A percentile compares a stretch with the other conserved stretches of the same genome.
These are phyloP conservation scores for Picochlorum sp. DNA, from an alignment of 139 green algal species.

Conservation along the genomic window DNA sequence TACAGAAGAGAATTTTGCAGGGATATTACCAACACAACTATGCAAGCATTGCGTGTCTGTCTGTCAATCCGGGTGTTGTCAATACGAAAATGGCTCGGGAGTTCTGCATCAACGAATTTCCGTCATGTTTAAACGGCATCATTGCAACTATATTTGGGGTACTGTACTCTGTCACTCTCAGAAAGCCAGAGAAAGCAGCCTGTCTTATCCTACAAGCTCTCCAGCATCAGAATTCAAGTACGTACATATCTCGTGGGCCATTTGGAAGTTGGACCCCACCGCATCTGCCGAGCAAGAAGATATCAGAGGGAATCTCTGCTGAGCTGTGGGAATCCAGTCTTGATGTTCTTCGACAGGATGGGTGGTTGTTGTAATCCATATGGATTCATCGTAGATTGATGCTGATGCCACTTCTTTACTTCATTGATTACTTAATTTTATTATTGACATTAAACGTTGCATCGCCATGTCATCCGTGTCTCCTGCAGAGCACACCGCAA, in stretches of 20 bases:
- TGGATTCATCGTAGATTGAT: too few relatives aligned
- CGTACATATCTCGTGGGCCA: too few relatives aligned
- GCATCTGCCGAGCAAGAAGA: too few relatives aligned
- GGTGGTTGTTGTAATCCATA: too few relatives aligned
- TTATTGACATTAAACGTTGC: not conserved
- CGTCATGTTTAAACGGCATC: conserved; percentile 8
- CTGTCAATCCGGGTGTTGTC: conserved; percentile 56
- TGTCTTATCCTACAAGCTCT: conserved; percentile 32
- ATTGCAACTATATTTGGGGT: conserved; percentile 7
- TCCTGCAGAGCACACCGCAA: conserved; percentile 63
- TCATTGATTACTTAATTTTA: not conserved
- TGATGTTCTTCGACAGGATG: too few relatives aligned
- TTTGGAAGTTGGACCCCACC: too few relatives aligned
- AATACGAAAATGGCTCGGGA: conserved; percentile 44
- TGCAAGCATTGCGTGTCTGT: conserved; percentile 15
- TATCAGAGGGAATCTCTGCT: too few relatives aligned
- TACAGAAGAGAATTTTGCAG: conserved; percentile 38
- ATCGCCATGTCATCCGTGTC: conserved; percentile 23
- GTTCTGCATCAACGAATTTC: conserved; percentile 32
- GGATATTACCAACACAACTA: not conserved
- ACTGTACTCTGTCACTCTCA: conserved; percentile 20
- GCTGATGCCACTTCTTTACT: too few relatives aligned
- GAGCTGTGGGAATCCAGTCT: too few relatives aligned
- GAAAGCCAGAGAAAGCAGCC: conserved; percentile 26
- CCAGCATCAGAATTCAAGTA: too few relatives aligned